Percentiles rank a stretch among this genome's conserved stretches.
phyloP scores from a whole-genome alignment of 2,329 filamentous ascomycete species.

The Decorospora gaudefroyi region DNA sequence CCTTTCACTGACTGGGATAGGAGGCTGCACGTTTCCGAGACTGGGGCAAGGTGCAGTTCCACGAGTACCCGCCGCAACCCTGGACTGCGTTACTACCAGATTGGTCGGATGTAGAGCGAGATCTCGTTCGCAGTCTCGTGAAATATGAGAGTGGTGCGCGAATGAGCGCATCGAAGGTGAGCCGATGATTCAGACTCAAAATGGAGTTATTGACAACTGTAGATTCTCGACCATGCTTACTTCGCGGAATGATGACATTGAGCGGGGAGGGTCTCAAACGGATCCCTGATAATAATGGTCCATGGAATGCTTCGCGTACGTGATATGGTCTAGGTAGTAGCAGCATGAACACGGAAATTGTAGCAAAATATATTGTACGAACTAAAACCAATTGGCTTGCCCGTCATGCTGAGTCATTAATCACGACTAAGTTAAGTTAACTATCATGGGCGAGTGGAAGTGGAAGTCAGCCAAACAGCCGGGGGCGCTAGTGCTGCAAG shows the following conservation, averaged over 20 bases:
- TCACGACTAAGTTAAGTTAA: not conserved
- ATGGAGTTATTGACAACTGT: slow-evolving; percentile 4
- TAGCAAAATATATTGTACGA: too few species aligned
- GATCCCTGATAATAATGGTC: not conserved
- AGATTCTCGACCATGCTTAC: slow-evolving; percentile 41
- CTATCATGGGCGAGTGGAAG: slow-evolving; percentile 15
- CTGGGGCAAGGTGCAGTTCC: slow-evolving; percentile 85
- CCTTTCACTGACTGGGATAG: slow-evolving; percentile 36
- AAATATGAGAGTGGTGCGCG: slow-evolving; percentile 71
- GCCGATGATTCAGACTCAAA: not conserved
- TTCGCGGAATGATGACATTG: slow-evolving; percentile 19
- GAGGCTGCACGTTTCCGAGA: slow-evolving; percentile 74
- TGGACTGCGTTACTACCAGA: slow-evolving; percentile 74
- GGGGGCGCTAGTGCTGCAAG: slow-evolving; percentile 20
- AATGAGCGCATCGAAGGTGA: slow-evolving; percentile 67
- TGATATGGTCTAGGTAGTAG: not conserved
- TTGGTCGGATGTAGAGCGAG: slow-evolving; percentile 61
- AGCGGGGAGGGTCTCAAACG: too few species aligned
- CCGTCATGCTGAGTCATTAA: not conserved
- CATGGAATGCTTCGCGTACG: not conserved
- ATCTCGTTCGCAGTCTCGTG: slow-evolving; percentile 70
- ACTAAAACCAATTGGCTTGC: not conserved
- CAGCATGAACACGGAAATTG: too few species aligned
- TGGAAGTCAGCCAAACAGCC: slow-evolving; percentile 4
- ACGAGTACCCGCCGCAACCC: slow-evolving; percentile 66